These are phyloP conservation scores for Penicillium riverlandense DNA, from an alignment of 495 filamentous ascomycete species.

Conservation along the genomic window DNA sequence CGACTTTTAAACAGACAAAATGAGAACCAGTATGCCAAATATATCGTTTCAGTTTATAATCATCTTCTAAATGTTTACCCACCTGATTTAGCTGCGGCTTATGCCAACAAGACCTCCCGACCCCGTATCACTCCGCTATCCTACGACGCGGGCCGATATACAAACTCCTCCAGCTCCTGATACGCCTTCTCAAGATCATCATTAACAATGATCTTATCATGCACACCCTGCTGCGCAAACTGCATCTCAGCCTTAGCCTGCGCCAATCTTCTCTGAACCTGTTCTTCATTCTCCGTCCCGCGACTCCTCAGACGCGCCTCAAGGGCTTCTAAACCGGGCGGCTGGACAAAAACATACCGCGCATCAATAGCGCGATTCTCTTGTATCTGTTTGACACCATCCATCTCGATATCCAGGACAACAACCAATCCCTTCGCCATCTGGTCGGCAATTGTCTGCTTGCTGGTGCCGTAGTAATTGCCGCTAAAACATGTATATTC, in stretches of 20 bases:
- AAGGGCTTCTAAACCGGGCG: constrained; percentile 60
- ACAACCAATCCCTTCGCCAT: constrained; percentile 45
- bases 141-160: neutral
- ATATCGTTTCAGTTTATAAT: too few relatives aligned
- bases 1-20: too few relatives aligned
- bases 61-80: too few relatives aligned
- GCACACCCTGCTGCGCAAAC: constrained; percentile 59
- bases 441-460: constrained; percentile 64
- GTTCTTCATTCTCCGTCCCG: constrained; percentile 69
- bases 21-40: too few relatives aligned
- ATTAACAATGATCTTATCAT: constrained; percentile 78
- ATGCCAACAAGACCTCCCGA: too few relatives aligned
- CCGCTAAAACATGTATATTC: constrained; percentile 73
- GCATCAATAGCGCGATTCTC: constrained; percentile 50
- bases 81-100: too few relatives aligned
- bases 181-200: constrained; percentile 74
- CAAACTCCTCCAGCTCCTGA: constrained; percentile 58
- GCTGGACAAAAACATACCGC: constrained; percentile 72
- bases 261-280: constrained; percentile 58
- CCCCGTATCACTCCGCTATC: too few relatives aligned
- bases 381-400: constrained; percentile 85
- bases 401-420: constrained; percentile 70
- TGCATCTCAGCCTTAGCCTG: constrained; percentile 73
- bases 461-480: constrained; percentile 75
- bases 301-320: constrained; percentile 67